Base-by-base conservation (phyloP, 192 early-diverging fungal species). In the Spizellomyces sp. region DNA sequence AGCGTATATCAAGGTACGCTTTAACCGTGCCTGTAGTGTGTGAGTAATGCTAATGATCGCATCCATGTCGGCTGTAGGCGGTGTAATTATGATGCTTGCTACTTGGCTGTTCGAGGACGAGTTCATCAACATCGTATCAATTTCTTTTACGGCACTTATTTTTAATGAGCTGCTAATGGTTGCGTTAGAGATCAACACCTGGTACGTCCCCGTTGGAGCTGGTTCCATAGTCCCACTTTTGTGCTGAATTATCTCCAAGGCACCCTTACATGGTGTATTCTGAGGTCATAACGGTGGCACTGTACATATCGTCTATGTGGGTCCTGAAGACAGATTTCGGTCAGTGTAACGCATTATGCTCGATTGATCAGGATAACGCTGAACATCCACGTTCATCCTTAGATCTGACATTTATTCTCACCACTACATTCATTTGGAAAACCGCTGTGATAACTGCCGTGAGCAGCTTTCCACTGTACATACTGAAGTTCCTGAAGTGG, bases 121-220 rank as follows among this genome's bases (percentile, higher is more conserved):
- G 75, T 96, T 98, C 75, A 87, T 96, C 43, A 91, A 95, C 63
- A 93, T 98, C 54, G 94, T 95, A 7, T 93, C 93, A 9, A 98
- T 98, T 58, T 93, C 93, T 4, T 98, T 98, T 75, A 98, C 95
- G 0, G 91, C 94, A 0, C 75, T 98, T 58, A 93, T 98, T 44
- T 86, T 96, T 58, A 98, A 98, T 74, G 96, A 98, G 72, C 79
- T 98, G 60, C 77, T 98, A 46, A 98, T 98, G 96, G 96, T 98
- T 6, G 93, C 94, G 1, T 68, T 96, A 61, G 94, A 96, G 76
- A 95, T 98, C 44, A 87, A 90, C 64, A 96, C 93, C 9, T 98
- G 96, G 96, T 87, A 80, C 63, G 67, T n/a, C 5, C 12, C 44
- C 59, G 4, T 1, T 15, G 12, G 12, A 3, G 10, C 59, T 12